These are phyloP conservation scores for Leccinum rimulosum DNA, from an alignment of 768 basidiomycete species.

Conservation along the genomic window DNA sequence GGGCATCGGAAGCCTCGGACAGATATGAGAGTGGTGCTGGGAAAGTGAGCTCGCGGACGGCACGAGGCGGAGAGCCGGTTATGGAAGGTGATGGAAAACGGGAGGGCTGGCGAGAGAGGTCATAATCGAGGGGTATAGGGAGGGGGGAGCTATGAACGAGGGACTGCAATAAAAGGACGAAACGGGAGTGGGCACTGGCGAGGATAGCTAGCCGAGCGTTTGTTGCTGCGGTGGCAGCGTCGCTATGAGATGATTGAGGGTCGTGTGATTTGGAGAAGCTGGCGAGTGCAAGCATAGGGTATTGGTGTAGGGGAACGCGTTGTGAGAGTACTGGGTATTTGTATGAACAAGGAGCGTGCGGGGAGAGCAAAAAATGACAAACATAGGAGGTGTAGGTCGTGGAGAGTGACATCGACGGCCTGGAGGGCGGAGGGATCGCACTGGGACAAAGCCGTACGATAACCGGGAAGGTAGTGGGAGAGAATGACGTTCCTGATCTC, in stretches of 20 bases:
- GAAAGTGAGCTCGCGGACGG: conserved; percentile 61
- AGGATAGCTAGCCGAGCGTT: conserved; percentile 44
- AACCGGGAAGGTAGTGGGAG: conserved; percentile 58
- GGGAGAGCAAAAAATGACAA: conserved; percentile 33
- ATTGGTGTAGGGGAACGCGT: conserved; percentile 59
- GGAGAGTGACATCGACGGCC: conserved; percentile 50
- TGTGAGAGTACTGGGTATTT: conserved; percentile 58
- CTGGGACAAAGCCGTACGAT: conserved; percentile 40
- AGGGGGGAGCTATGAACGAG: conserved; percentile 60
- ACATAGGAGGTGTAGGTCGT: conserved; percentile 67
- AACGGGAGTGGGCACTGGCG: conserved; percentile 66
- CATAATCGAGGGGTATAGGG: conserved; percentile 46
- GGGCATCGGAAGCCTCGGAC: conserved; percentile 18
- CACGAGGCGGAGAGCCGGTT: conserved; percentile 28
- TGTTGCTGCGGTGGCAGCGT: conserved; percentile 18
- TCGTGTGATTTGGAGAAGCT: conserved; percentile 40
- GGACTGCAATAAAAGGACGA: conserved; percentile 72
- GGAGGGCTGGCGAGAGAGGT: conserved; percentile 32
- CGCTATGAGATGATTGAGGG: conserved; percentile 29
- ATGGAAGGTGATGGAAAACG: conserved; percentile 15
- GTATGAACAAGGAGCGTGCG: conserved; percentile 6
- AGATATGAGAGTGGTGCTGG: conserved; percentile 67
- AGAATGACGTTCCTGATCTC: conserved; percentile 40
- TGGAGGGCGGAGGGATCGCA: conserved; percentile 41
- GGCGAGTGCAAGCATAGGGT: conserved; percentile 65